Conservation (phyloP, 2,329 filamentous ascomycete genomes). For the Trichoderma aggressivum region DNA sequence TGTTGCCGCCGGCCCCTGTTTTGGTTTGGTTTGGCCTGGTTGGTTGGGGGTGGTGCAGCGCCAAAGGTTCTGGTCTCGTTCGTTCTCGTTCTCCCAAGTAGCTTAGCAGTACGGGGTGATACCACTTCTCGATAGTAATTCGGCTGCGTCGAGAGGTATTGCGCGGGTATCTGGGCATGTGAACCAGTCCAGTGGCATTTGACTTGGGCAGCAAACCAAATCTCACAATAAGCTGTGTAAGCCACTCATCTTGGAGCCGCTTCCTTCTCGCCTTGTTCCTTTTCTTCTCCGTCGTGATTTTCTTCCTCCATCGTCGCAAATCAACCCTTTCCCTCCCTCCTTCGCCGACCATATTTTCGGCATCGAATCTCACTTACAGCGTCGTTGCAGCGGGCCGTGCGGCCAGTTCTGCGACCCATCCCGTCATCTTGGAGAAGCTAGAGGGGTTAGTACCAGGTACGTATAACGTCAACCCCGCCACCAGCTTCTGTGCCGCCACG, state of each 20-base stretch:
- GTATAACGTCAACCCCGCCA: slow-evolving; percentile 10
- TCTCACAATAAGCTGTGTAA: slow-evolving; percentile 3
- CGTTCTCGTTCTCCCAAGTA: neutral
- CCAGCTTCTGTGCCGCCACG: slow-evolving; percentile 1
- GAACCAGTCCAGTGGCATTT: neutral
- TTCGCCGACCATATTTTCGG: neutral
- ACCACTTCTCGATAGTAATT: neutral
- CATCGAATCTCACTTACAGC: neutral
- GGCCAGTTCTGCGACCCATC: slow-evolving; percentile 25
- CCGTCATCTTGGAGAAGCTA: slow-evolving; percentile 7
- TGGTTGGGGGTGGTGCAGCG: neutral
- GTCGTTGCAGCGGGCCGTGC: slow-evolving; percentile 19
- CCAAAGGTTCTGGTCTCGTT: neutral
- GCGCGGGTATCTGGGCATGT: neutral
- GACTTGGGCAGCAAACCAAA: neutral
- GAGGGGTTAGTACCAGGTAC: slow-evolving; percentile 12
- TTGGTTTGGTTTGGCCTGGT: neutral
- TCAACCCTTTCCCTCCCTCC: neutral
- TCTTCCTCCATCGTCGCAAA: neutral
- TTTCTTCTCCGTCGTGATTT: neutral
- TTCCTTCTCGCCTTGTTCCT: neutral
- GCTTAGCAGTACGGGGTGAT: neutral
- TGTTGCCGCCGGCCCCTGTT: slow-evolving; percentile 13
- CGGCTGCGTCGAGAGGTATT: neutral
- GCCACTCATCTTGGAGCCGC: neutral